Percentiles rank a stretch among this genome's conserved stretches.
Conservation (phyloP, 1,284 basidiomycete species). For the Ganoderma sinense region DNA sequence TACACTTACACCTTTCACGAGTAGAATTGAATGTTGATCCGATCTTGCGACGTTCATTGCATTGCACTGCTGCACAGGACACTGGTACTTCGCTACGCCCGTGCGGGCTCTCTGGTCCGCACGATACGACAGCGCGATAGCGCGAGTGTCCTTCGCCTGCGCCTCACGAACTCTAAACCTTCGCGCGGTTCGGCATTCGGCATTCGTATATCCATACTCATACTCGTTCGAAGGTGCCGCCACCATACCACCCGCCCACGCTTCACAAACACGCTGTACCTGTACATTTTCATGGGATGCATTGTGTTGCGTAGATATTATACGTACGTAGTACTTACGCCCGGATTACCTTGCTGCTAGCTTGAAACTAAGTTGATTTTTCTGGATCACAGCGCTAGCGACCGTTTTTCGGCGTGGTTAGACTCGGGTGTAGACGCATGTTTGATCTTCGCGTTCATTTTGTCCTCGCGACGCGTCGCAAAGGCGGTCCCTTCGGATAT, state of each 20-base stretch:
- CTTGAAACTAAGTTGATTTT: not conserved
- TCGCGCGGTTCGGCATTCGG: constrained; percentile 22
- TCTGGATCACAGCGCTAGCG: not conserved
- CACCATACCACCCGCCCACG: not conserved
- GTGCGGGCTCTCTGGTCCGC: not conserved
- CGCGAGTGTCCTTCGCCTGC: not conserved
- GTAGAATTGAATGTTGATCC: constrained; percentile 24
- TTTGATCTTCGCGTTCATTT: no score
- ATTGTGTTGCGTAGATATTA: not conserved
- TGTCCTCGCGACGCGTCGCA: no score
- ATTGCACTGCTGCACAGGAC: constrained; percentile 4
- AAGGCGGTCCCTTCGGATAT: no score
- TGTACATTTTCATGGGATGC: not conserved
- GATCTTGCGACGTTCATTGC: constrained; percentile 8
- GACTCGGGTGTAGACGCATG: no score
- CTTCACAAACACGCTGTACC: constrained; percentile 19
- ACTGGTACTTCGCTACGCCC: constrained; percentile 7
- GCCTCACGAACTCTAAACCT: constrained; percentile 18
- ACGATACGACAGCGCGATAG: not conserved
- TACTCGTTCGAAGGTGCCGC: constrained; percentile 22
- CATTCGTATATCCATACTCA: constrained; percentile 25
- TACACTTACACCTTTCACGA: constrained; percentile 15
- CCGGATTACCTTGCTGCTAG: not conserved
- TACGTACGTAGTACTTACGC: not conserved
- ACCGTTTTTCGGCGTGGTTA: no score